Percentiles rank a stretch among this genome's conserved stretches.
These are phyloP conservation scores for Actinomortierella wolfii DNA, from an alignment of 371 early-diverging fungal species.

Conservation along the genomic window DNA sequence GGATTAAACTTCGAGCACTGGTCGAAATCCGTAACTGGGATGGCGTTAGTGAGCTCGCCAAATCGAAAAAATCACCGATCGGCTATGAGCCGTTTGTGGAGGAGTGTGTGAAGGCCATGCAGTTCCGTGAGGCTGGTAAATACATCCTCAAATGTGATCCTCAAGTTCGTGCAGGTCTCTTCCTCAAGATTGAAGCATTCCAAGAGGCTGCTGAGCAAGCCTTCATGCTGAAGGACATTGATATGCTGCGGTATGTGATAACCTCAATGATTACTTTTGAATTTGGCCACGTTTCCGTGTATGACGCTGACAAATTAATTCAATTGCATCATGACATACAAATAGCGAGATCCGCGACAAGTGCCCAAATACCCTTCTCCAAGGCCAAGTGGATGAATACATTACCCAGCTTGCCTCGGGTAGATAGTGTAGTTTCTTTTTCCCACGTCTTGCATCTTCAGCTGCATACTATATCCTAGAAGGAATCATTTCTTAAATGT, in stretches of 20 bases:
- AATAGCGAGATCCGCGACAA: conserved; percentile 46
- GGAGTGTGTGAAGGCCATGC: conserved; percentile 78
- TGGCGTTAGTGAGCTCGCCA: conserved; percentile 80
- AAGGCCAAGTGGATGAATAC: conserved; percentile 34
- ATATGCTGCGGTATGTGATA: conserved; percentile 60
- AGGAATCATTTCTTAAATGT: no score
- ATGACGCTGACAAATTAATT: not conserved
- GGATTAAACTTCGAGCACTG: conserved; percentile 85
- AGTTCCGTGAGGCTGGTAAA: conserved; percentile 78
- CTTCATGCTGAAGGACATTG: conserved; percentile 66
- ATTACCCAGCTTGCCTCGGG: conserved; percentile 27
- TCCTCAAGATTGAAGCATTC: conserved; percentile 76
- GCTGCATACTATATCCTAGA: no score
- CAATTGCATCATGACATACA: not conserved
- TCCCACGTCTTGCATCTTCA: no score
- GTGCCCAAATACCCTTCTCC: conserved; percentile 29
- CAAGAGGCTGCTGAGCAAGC: conserved; percentile 83
- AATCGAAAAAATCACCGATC: conserved; percentile 82
- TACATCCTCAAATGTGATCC: conserved; percentile 81
- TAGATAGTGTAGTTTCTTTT: no score
- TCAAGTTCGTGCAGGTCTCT: conserved; percentile 67
- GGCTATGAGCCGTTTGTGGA: conserved; percentile 89
- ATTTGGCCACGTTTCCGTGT: not conserved
- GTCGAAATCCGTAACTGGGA: conserved; percentile 88
- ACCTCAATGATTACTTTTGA: conserved; percentile 1